A percentile compares a stretch with the other conserved stretches of the same genome.
Evolutionary conservation across 805 yeast species (phyloP).

Genomic region (Saturnispora bothae): DNA sequence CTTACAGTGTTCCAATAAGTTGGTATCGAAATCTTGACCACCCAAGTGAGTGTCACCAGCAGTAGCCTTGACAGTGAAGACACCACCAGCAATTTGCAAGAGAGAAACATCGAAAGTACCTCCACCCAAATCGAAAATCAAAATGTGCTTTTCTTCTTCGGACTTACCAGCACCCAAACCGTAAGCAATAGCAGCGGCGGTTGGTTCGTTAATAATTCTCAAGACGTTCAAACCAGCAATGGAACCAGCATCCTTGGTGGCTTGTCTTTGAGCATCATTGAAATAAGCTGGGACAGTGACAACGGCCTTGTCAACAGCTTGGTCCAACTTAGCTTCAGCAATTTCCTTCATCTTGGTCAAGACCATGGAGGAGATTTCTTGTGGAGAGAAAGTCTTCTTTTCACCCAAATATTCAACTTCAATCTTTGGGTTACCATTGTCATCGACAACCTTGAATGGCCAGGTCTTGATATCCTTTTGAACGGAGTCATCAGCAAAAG

Average conservation of each 20-base stretch:
- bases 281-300: slow-evolving; percentile 74
- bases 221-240: slow-evolving; percentile 70
- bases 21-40: slow-evolving; percentile 98
- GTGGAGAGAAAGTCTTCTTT: slow-evolving; percentile 60
- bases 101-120: slow-evolving; percentile 97
- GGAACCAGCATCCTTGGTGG: slow-evolving; percentile 76
- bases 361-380: slow-evolving; percentile 68
- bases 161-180: slow-evolving; percentile 90
- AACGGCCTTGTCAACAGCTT: slow-evolving; percentile 63
- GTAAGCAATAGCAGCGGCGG: slow-evolving; percentile 98
- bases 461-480: slow-evolving; percentile 87
- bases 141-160: slow-evolving; percentile 74
- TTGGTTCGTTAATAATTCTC: slow-evolving; percentile 72
- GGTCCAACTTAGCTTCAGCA: slow-evolving; percentile 69
- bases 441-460: slow-evolving; percentile 67
- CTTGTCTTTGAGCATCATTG: slow-evolving; percentile 75
- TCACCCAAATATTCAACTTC: slow-evolving; percentile 64
- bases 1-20: slow-evolving; percentile 87
- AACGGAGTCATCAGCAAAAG: slow-evolving; percentile 64
- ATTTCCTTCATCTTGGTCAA: slow-evolving; percentile 75
- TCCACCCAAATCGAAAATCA: slow-evolving; percentile 96
- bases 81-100: slow-evolving; percentile 89
- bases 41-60: slow-evolving; percentile 99
- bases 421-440: slow-evolving; percentile 55
- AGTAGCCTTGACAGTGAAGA: slow-evolving; percentile 93